Evolutionary conservation across 371 early-diverging fungal species (phyloP).

Genomic region (Mortierella sp.): DNA sequence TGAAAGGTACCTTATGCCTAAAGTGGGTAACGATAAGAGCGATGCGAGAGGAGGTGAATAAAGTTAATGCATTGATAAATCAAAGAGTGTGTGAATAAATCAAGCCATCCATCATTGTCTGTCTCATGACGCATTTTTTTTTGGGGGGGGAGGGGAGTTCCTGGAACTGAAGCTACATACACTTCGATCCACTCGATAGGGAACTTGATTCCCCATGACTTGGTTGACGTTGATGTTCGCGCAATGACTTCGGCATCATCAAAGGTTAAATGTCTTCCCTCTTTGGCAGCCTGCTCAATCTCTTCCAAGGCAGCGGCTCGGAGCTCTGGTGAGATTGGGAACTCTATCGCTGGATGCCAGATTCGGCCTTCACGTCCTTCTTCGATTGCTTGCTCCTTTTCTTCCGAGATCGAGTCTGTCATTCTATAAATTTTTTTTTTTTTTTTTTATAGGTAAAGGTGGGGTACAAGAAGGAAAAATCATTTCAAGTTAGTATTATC

Average conservation of each 20-base stretch:
- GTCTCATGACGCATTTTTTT: too few relatives aligned
- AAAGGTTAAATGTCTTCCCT: constrained; percentile 28
- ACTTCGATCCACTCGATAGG: constrained; percentile 45
- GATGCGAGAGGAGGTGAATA: too few relatives aligned
- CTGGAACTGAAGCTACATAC: constrained; percentile 19
- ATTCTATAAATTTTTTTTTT: constrained; percentile 33
- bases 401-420: constrained; percentile 34
- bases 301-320: constrained; percentile 35
- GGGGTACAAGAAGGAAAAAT: not conserved
- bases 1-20: constrained; percentile 60
- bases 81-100: too few relatives aligned
- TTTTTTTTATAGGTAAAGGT: too few relatives aligned
- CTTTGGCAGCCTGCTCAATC: constrained; percentile 35
- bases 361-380: constrained; percentile 16
- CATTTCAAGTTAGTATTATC: not conserved
- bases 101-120: too few relatives aligned
- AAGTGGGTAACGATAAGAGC: constrained; percentile 6
- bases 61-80: too few relatives aligned
- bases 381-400: constrained; percentile 16
- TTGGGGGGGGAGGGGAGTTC: not conserved
- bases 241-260: constrained; percentile 41
- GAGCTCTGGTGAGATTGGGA: constrained; percentile 41
- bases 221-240: constrained; percentile 40
- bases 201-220: constrained; percentile 47
- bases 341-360: constrained; percentile 30